Base-by-base conservation (phyloP, 768 basidiomycete species). In the Tricholoma flavovirens region DNA sequence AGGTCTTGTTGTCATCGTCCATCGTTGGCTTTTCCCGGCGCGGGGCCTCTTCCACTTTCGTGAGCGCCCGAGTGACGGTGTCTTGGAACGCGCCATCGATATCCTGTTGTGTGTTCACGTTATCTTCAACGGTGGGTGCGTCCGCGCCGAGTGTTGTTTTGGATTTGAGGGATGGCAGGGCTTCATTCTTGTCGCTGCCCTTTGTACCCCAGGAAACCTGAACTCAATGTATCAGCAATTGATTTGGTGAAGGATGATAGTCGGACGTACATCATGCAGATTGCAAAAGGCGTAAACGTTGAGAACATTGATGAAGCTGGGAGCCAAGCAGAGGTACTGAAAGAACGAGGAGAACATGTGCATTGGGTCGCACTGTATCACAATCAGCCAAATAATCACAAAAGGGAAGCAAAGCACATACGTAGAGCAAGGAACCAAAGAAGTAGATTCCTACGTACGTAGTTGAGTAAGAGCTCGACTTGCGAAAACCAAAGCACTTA, bases 201-300 rank as follows among this genome's bases (percentile, higher is more conserved):
- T 95, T 94, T 11, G 93, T 95, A 69, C 93, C 93, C 93, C 94
- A 95, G 11, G 88, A 90, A 14, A 92, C 87, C 82, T 87, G 56
- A 43, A 32, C 56, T 19, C 51, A 52, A 40, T 38, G 29, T 33
- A 24, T 36, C 33, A 54, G 51, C 51, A 19, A 22, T 45, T 52
- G 33, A n/a, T n/a, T 33, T 35, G 7, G 54, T 32, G 26, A 45
- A 33, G 22, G 49, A 19, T 4, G 14, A 6, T 5, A 43, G 5
- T 7, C 29, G 51, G 43, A 4, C 78, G 49, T 58, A 88, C 90
- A 70, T 94, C 93, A 69, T 92, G 93, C 71, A 97, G 75, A 74
- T 97, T 97, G 75, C 93, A 96, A 79, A 98, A 98, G 1, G 95
- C 93, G 67, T 98, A 98, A 40, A 95, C 90, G 71, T 96, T 96